Conservation (phyloP, 2,329 filamentous ascomycete species). For the Beauveria rudraprayagi region DNA sequence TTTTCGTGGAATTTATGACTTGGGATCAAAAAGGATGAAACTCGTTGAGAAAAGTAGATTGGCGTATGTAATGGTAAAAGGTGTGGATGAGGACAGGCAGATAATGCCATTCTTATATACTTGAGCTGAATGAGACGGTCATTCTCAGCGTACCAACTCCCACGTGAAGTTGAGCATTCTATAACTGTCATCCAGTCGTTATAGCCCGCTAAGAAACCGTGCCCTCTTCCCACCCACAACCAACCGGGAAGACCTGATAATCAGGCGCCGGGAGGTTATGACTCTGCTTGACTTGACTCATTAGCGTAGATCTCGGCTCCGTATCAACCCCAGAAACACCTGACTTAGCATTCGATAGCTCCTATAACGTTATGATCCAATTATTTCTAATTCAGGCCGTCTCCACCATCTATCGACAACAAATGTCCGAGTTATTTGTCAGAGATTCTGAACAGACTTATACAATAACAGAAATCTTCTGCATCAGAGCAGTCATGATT, state of each 20-base stretch:
- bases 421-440: neutral
- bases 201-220: neutral
- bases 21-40: neutral
- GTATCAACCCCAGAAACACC: neutral
- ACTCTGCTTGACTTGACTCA: neutral
- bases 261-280: neutral
- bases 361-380: neutral
- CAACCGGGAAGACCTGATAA: neutral
- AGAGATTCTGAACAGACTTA: neutral
- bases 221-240: neutral
- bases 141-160: neutral
- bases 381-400: neutral
- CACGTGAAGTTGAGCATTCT: neutral
- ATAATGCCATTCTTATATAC: neutral
- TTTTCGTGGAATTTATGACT: neutral
- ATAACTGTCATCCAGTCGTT: neutral
- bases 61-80: neutral
- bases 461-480: neutral
- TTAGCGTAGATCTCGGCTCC: neutral
- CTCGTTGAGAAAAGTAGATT: neutral
- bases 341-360: neutral
- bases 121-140: neutral
- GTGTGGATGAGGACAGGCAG: neutral
- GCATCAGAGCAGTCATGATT: neutral
- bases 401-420: neutral